Evolutionary conservation across 2,329 filamentous ascomycete species (phyloP).

Genomic region (Tolypocladium pustulatum): DNA sequence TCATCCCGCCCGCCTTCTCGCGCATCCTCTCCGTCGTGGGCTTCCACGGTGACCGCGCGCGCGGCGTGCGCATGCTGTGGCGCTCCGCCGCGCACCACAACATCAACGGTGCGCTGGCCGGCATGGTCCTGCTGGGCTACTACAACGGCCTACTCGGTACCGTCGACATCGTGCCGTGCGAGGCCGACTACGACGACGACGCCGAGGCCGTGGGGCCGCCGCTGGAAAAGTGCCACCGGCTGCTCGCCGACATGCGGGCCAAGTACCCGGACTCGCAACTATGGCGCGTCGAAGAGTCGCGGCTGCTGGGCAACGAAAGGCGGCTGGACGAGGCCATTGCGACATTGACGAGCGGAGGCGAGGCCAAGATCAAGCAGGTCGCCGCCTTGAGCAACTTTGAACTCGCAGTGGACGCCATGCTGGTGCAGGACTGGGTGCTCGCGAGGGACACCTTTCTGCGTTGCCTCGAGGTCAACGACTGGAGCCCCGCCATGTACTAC

Average conservation of each 20-base stretch:
- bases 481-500: constrained; percentile 83
- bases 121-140: constrained; percentile 69
- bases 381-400: constrained; percentile 81
- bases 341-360: constrained; percentile 47
- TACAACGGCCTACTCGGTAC: constrained; percentile 82
- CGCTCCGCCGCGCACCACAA: constrained; percentile 76
- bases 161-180: constrained; percentile 71
- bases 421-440: constrained; percentile 62
- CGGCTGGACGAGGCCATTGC: constrained; percentile 57
- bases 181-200: constrained; percentile 40
- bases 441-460: constrained; percentile 65
- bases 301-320: constrained; percentile 58
- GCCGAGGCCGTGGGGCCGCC: constrained; percentile 63
- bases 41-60: constrained; percentile 78
- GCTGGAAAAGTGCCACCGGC: constrained; percentile 48
- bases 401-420: constrained; percentile 67
- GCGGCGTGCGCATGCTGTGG: constrained; percentile 82
- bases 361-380: constrained; percentile 77
- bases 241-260: constrained; percentile 63
- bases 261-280: constrained; percentile 74
- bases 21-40: constrained; percentile 79
- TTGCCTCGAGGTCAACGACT: constrained; percentile 75
- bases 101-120: constrained; percentile 85
- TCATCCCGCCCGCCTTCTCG: constrained; percentile 86
- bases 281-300: constrained; percentile 82